Base-by-base conservation (phyloP, 257 asterid species). In the Cordia subcordata region DNA sequence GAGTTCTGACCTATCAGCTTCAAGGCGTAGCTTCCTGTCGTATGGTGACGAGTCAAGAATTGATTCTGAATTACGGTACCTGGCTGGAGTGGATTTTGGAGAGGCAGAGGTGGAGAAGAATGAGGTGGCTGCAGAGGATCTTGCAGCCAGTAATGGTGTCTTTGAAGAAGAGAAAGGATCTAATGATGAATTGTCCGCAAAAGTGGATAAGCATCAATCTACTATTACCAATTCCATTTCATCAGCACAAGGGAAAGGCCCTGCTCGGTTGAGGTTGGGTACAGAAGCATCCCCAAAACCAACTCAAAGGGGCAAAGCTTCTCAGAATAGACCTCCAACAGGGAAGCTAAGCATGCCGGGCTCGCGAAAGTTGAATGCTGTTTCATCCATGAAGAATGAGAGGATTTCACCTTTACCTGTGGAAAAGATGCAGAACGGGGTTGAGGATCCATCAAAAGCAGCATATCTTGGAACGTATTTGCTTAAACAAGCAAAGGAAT, bases 31-130 rank as follows among this genome's bases (percentile, higher is more conserved):
- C 63, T 88, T 65, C 56, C 37, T 86, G 38, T 88, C 99, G 0
- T 92, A 84, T 32, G 96, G 96, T 17, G 96, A 85, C 33, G 99
- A 88, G 49, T 92, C 96, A 0, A 68, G 99, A 56, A 84, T 92
- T 11, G 96, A 92, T 55, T 92, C 99, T 5, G 99, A 92, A 68
- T 64, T 92, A 4, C 58, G 86, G 61, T 92, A 74, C 61, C 80
- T 92, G 23, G 96, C 90, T 13, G 95, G 90, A n/a, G 96, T 78
- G 37, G 85, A 86, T 60, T 72, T 66, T 52, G 67, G 63, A 8
- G 82, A 57, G 47, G 46, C 11, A 62, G 90, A 78, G 73, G 35
- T 1, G 35, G 17, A 33, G 8, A 77, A 57, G 20, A 77, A 58
- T 27, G 85, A 70, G 62, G 63, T 35, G 33, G 63, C 23, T 14